Evolutionary conservation across 495 filamentous ascomycete genomes (phyloP), one percentile per base, ranked within the genome.

Genomic region (Penicillium fimorum): DNA sequence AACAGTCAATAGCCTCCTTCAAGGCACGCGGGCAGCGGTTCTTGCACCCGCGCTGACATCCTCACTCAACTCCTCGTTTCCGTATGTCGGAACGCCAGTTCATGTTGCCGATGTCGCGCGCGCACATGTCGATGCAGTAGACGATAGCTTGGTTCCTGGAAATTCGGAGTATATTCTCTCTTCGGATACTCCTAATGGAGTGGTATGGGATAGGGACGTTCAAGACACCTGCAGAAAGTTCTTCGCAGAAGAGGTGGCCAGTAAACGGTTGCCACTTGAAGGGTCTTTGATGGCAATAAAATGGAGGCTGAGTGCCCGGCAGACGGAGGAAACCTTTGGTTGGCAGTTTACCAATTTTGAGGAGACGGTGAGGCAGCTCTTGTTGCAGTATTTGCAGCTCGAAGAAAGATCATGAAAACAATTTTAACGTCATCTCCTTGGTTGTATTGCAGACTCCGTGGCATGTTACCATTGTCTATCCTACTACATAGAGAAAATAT

Each of bases 311-410:
- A 75, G 81, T 63, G 61, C 70, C 18, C 69, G 63, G 43, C 38
- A 68, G 5, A 78, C 77, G 11, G 74, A 79, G 55, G 65, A 68
- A 30, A 66, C 65, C 3, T 78, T 84, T 63, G 78, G 78, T 5
- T 75, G 79, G 66, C 62, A 70, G 45, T 77, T 78, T 55, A 50
- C 56, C 17, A 59, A 62, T 22, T 81, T 77, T 60, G 72, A 77
- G 60, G 75, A 82, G 56, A 79, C 77, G 53, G 70, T 82, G 48
- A 58, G 43, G 37, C 42, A 30, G 37, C 57, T 64, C 30, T 48
- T 66, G 54, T 56, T 42, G 24, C 65, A 63, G 55, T 74, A 58
- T 61, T 30, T 68, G 50, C 12, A 52, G 29, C 50, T 69, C 10
- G 13, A 47, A 17, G 15, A 47, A 18, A 60, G 32, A 12, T 43